Percentiles rank a stretch among this genome's conserved stretches.
These are phyloP conservation scores for Scheffersomyces ergatensis DNA, from an alignment of 805 yeast species.

Conservation along the genomic window DNA sequence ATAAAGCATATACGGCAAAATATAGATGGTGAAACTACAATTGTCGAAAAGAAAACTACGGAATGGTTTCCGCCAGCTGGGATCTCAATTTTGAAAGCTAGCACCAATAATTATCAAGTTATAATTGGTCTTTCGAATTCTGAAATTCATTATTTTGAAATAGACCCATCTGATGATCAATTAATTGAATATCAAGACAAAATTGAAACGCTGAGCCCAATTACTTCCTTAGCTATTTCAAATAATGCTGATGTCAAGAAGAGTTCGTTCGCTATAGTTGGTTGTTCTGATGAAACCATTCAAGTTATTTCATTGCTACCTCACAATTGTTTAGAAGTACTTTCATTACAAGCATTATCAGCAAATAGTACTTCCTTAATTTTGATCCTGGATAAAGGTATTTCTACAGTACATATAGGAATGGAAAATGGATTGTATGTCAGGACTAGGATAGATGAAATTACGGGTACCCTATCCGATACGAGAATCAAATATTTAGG, in stretches of 20 bases:
- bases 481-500: conserved; percentile 75
- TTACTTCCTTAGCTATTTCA: conserved; percentile 44
- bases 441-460: conserved; percentile 53
- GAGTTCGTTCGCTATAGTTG: conserved; percentile 64
- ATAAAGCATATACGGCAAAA: conserved; percentile 15
- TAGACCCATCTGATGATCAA: conserved; percentile 55
- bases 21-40: conserved; percentile 12
- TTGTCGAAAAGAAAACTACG: conserved; percentile 31
- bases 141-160: conserved; percentile 80
- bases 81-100: conserved; percentile 54
- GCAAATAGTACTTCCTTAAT: conserved; percentile 36
- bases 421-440: conserved; percentile 81
- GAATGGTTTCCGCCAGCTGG: conserved; percentile 89
- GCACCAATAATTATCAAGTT: conserved; percentile 67
- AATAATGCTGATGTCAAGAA: conserved; percentile 38
- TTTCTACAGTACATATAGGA: conserved; percentile 63
- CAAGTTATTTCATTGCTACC: conserved; percentile 64
- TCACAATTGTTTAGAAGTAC: conserved; percentile 54
- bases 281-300: conserved; percentile 67
- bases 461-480: conserved; percentile 58
- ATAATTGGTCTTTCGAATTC: conserved; percentile 68
- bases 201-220: conserved; percentile 49
- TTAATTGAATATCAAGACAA: conserved; percentile 69
- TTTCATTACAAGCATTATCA: conserved; percentile 66
- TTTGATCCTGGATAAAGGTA: conserved; percentile 15